Evolutionary conservation across 2,329 filamentous ascomycete genomes (phyloP), one percentile per base, ranked within the genome.

Genomic region (Calonectria montana): DNA sequence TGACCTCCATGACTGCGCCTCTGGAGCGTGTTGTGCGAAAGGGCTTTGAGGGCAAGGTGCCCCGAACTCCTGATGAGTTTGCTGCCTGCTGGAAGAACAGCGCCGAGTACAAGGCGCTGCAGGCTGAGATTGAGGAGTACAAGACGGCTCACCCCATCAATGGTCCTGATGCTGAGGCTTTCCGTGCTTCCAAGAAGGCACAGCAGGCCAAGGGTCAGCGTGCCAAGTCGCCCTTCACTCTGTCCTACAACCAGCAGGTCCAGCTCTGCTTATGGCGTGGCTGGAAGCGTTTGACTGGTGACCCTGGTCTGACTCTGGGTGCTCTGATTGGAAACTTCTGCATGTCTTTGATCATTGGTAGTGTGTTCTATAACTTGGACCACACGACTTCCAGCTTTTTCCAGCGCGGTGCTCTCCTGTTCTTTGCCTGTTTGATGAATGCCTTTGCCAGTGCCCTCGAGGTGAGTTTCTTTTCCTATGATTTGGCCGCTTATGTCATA

Each of bases 341-440:
- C 76, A 93, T 96, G 90, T 88, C 93, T 69, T 87, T 97, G 74
- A 93, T 97, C 80, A 91, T 97, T 72, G 84, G 93, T 65, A 93
- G 92, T 74, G 92, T 97, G 76, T 97, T 97, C 84, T 97, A 90
- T 87, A 93, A 97, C 81, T 84, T 97, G 43, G 82, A 89, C 31
- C 79, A 87, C 1, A 87, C 86, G n/a, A 93, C 94, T 0, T 80
- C 83, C 21, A 94, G 92, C 79, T 97, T 97, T 87, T 97, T 92
- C 85, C 89, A 91, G 78, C 91, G 95, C 73, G 94, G 93, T 75
- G 92, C 94, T 53, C 87, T 97, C 27, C 87, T 98, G 65, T 98
- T 97, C 90, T 97, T 97, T 80, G 94, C 94, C 76, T 92, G 95
- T 79, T 87, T 98, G 72, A 92, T 97, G 86, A 97, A 97, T 82